Base-by-base conservation (phyloP, 2,329 filamentous ascomycete species). In the Xylariaceae sp. region DNA sequence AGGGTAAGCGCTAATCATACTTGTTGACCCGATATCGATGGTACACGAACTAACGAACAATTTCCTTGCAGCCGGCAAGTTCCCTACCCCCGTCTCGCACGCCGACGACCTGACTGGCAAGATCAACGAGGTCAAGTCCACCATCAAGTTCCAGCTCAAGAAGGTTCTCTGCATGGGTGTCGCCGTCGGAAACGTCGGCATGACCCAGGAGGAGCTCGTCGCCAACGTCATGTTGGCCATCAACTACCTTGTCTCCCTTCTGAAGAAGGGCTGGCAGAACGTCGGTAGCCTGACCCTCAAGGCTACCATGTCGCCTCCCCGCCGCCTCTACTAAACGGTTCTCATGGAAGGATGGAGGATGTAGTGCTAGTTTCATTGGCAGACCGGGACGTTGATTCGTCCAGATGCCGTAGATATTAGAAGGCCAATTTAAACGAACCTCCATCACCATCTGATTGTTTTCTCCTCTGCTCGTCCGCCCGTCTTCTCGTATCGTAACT, bases 181-280 rank as follows among this genome's bases (percentile, higher is more conserved):
- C 68, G 92, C 92, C 60, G 87, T 98, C 65, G 92, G 92, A 67
- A 95, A 98, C 74, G 92, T 98, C 62, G 88, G 83, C 62, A 98
- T 98, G 92, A 85, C 79, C 54, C 76, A 88, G 75, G 92, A 98
- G 65, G 87, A 96, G 78, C 76, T 98, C 57, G 83, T 98, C 59
- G 85, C 80, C 67, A 98, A 98, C 85, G 89, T 97, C 74, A 98
- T 98, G 92, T 75, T 98, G 76, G 81, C 90, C 73, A 97, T 98
- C 84, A 98, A 98, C 86, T 98, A 98, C 83, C 83, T 98, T 55
- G 90, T 98, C 69, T 96, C 88, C 53, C 80, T 98, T 60, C 78
- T 98, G 69, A 98, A 98, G 88, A 98, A 98, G 87, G 92, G 92
- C 69, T 98, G 92, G 92, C 92, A 98, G 81, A 98, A 98, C 82